A percentile compares a stretch with the other conserved stretches of the same genome.
These are phyloP conservation scores for Colletotrichum endophyticum DNA, from an alignment of 2,329 filamentous ascomycete genomes.

Conservation along the genomic window DNA sequence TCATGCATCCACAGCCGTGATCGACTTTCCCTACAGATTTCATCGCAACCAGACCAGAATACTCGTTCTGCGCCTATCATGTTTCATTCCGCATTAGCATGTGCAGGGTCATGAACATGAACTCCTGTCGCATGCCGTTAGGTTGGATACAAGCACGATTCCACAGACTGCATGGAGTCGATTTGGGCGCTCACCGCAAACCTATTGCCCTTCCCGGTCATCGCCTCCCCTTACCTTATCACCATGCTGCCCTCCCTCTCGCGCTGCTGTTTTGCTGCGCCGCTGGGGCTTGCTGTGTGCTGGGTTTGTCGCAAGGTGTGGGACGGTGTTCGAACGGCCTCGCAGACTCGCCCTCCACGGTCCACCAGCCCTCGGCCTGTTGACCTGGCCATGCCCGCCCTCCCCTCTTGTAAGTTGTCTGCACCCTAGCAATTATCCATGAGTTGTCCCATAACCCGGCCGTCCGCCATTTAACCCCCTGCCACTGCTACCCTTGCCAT, in stretches of 20 bases:
- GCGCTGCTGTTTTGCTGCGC: background rate
- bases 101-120: background rate
- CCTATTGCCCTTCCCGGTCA: background rate
- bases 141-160: background rate
- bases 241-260: background rate
- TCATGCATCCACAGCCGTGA: background rate
- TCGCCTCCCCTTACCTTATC: background rate
- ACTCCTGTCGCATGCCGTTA: background rate
- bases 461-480: background rate
- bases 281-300: background rate
- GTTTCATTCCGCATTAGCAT: background rate
- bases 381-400: background rate
- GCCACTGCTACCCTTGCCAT: background rate
- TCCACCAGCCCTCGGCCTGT: background rate
- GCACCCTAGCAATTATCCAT: background rate
- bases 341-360: background rate
- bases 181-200: background rate
- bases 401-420: background rate
- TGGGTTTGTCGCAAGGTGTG: background rate
- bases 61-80: background rate
- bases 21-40: background rate
- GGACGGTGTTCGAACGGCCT: background rate
- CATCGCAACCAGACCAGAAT: background rate
- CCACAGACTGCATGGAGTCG: background rate
- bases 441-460: slow-evolving; percentile 6